Evolutionary conservation across 345 rosid species (phyloP).

Genomic region (Rubroshorea leprosula): DNA sequence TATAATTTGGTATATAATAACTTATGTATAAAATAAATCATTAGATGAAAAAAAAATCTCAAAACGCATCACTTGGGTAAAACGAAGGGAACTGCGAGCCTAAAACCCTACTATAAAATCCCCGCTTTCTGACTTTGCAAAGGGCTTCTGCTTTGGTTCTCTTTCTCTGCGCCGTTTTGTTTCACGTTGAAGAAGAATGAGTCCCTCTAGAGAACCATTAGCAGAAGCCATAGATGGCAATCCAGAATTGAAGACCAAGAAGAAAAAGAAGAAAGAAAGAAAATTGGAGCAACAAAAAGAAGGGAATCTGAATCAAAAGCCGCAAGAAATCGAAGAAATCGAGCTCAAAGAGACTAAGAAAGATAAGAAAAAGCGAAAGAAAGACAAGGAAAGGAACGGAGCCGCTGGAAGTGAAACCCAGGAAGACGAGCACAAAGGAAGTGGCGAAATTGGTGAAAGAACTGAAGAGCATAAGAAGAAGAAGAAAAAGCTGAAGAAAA

Average conservation of each 20-base stretch:
- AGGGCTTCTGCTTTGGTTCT: constrained; percentile 1
- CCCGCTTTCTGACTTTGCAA: neutral
- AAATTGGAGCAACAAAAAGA: constrained; percentile 20
- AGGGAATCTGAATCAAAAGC: constrained; percentile 23
- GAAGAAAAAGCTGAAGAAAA: constrained; percentile 28
- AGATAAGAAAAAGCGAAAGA: constrained; percentile 37
- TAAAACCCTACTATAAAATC: constrained; percentile 14
- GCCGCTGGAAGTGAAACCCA: constrained; percentile 6
- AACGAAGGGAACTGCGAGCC: neutral
- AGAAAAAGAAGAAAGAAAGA: constrained; percentile 28
- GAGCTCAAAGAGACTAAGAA: constrained; percentile 27
- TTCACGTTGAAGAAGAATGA: constrained; percentile 2
- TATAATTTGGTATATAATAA: too few relatives aligned
- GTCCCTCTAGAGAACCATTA: neutral
- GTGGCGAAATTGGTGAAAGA: constrained; percentile 15
- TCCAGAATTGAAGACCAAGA: constrained; percentile 7
- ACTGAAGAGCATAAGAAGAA: constrained; percentile 21
- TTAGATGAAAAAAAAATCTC: neutral
- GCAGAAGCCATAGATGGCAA: neutral
- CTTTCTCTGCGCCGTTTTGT: neutral
- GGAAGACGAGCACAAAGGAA: constrained; percentile 14
- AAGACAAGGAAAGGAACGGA: neutral
- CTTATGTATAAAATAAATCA: too few relatives aligned
- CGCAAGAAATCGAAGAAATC: constrained; percentile 19
- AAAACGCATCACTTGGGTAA: neutral